Base-by-base conservation (phyloP, 2,329 filamentous ascomycete genomes). In the Alternaria incomplexa region DNA sequence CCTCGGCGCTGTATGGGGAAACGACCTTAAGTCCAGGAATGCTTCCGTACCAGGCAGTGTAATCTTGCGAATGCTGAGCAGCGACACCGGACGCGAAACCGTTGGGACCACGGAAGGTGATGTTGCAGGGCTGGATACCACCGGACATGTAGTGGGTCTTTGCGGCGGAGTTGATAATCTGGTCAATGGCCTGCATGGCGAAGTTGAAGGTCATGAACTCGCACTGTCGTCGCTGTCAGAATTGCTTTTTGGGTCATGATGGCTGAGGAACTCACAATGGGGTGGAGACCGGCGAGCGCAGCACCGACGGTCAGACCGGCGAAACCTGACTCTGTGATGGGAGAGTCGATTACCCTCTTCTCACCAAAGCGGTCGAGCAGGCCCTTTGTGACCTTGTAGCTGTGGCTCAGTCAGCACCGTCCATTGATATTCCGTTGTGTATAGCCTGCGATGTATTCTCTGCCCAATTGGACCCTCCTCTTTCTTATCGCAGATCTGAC, bases 131-230 rank as follows among this genome's bases (percentile, higher is more conserved):
- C 85, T 99, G 96, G 82, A 97, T 98, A 82, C 96, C 96, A 77
- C 96, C 96, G 69, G 96, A 98, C 96, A 99, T 99, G 88, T 99
- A 99, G 80, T 99, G 95, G 61, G 96, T 99, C 88, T 99, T 99
- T 79, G 93, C 96, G 74, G 87, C 96, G 53, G 95, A 98, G 90
- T 99, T 99, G 89, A 99, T 94, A 81, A 99, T 93, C 83, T 99
- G 96, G 82, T 99, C 96, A 83, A 99, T 99, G 81, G 96, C 93
- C 86, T 99, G 96, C 96, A 99, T 99, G 83, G 96, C 95, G 81
- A 98, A 98, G 89, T 99, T 99, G 90, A 97, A 98, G 78, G 96
- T 99, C 96, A 99, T 99, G 88, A 99, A 99, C 86, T 99, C 96
- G 88, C 92, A 96, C 93, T 96, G 71, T 55, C 8, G 17, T 61